These are phyloP conservation scores for Hypsizygus ulmarius DNA, from an alignment of 1,284 basidiomycete species.

Conservation along the genomic window DNA sequence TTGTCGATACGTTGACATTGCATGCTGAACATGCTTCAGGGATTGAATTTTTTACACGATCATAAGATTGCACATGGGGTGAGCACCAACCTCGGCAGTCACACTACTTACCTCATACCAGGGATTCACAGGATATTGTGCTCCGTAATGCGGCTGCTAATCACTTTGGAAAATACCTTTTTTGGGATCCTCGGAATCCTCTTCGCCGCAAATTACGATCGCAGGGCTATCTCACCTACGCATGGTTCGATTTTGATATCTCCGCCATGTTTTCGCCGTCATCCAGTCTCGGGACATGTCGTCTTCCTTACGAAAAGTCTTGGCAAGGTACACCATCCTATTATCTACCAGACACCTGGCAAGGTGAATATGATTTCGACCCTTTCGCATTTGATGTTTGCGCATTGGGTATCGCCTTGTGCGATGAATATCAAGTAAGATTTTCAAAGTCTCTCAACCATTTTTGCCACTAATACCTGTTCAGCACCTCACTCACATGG, in stretches of 20 bases:
- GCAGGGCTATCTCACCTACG: slow-evolving; percentile 12
- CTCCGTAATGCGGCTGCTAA: too few relatives aligned
- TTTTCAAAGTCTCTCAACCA: background rate
- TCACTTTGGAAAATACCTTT: too few relatives aligned
- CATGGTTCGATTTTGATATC: slow-evolving; percentile 21
- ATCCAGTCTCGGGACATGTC: background rate
- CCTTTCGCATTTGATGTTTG: slow-evolving; percentile 29
- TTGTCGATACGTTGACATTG: too few relatives aligned
- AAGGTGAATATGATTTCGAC: slow-evolving; percentile 28
- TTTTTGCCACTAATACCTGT: background rate
- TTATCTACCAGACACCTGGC: slow-evolving; percentile 16
- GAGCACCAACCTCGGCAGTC: too few relatives aligned
- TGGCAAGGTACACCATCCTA: slow-evolving; percentile 11
- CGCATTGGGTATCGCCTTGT: slow-evolving; percentile 18
- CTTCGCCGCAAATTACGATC: slow-evolving; percentile 6
- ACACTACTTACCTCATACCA: too few relatives aligned
- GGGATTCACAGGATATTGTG: too few relatives aligned
- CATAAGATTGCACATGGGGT: too few relatives aligned
- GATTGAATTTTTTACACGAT: background rate
- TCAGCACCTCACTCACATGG: slow-evolving; percentile 16
- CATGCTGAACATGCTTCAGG: background rate
- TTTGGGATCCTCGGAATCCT: background rate
- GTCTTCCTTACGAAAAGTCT: slow-evolving; percentile 12
- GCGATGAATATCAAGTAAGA: slow-evolving; percentile 13
- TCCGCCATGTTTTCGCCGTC: slow-evolving; percentile 18